phyloP scores from a whole-genome alignment of 2,329 filamentous ascomycete genomes.

The Stemphylium beticola region DNA sequence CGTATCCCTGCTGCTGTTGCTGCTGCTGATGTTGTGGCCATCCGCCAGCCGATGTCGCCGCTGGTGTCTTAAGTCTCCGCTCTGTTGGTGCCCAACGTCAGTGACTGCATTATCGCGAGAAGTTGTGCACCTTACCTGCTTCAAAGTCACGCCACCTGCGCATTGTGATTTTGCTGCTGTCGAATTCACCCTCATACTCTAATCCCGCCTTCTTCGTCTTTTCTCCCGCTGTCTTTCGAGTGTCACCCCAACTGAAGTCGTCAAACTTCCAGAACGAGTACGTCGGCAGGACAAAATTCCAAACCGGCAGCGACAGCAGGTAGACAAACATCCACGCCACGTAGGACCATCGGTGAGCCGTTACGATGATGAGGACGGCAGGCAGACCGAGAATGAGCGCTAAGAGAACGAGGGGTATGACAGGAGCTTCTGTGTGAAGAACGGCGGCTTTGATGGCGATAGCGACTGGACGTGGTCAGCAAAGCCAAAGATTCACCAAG shows the following conservation, averaged over 20 bases:
- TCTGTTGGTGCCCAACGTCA: conserved; percentile 45
- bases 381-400: conserved; percentile 92
- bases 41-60: conserved; percentile 43
- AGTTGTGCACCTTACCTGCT: conserved; percentile 59
- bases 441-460: conserved; percentile 78
- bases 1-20: conserved; percentile 47
- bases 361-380: conserved; percentile 87
- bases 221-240: conserved; percentile 90
- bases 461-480: conserved; percentile 65
- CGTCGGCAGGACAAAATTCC: conserved; percentile 93
- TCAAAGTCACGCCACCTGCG: conserved; percentile 97
- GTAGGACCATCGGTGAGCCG: conserved; percentile 90
- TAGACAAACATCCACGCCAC: conserved; percentile 98
- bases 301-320: conserved; percentile 87
- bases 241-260: conserved; percentile 99
- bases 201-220: conserved; percentile 85
- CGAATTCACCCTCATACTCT: conserved; percentile 93
- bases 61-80: conserved; percentile 50
- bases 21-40: conserved; percentile 37
- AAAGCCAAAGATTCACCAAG: conserved; percentile 1
- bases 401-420: conserved; percentile 89
- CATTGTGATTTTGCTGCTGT: conserved; percentile 99
- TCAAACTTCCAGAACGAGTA: conserved; percentile 99
- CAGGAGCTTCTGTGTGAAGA: conserved; percentile 65
- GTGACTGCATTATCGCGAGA: conserved; percentile 26